Base-by-base conservation (phyloP, 106 monocot genomes). In the Chionographis japonica region DNA sequence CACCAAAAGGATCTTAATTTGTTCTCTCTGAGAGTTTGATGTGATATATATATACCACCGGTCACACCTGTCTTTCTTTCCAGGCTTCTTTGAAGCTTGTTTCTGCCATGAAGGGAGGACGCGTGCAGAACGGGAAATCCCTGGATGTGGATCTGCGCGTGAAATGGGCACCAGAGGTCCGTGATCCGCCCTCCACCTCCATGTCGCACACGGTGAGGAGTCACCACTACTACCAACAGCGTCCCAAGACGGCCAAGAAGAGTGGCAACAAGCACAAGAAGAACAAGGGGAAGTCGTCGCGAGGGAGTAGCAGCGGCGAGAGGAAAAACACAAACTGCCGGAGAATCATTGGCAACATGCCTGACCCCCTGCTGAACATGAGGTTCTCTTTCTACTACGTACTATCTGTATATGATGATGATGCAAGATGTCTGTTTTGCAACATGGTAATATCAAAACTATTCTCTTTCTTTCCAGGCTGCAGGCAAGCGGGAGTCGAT, bases 101-200 rank as follows among this genome's bases (percentile, higher is more conserved):
- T 27, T 80, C 93, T 58, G 89, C 93, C 36, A 69, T 93, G 86
- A 86, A 86, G 69, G 93, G 93, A 49, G 75, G 93, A 37, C 80
- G 89, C 14, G 74, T 64, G 67, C 65, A 76, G 53, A 63, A 66
- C 54, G 78, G 88, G 0, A 60, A 9, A 19, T 37, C 56, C 4
- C 68, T 66, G 10, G 77, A 74, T 39, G 2, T 6, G 41, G 69
- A 79, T 51, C 11, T 84, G 55, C 74, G 53, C 63, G 93, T 93
- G 11, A 93, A 86, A 73, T 93, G 93, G 93, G 86, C 85, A 6
- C 74, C 76, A 9, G 93, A 84, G 51, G 88, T 93, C 3, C 86
- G 89, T 63, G 89, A 93, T 58, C 93, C 93, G 18, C 93, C 93
- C 5, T 12, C 69, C 36, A 81, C 89, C 20, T 69, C 74, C 40